Conservation (phyloP, 148 eudicot genomes). For the Silene conica region DNA sequence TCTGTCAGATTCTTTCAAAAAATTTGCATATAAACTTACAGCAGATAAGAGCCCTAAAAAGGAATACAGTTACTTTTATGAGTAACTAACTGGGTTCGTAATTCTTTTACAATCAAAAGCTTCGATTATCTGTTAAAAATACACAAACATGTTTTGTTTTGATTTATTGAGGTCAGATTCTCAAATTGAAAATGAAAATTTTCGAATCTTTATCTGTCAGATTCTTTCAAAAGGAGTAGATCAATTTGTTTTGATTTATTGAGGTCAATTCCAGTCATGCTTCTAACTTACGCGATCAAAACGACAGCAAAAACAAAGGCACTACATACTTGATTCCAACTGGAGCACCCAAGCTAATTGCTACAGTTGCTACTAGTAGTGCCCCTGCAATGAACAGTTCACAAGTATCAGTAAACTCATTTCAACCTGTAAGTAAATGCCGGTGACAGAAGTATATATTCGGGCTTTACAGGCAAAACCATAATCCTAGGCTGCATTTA, state of each 20-base stretch:
- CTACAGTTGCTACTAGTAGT: constrained; percentile 61
- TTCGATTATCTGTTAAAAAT: neutral
- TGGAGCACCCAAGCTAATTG: constrained; percentile 90
- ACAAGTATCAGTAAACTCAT: constrained; percentile 16
- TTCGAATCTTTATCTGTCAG: neutral
- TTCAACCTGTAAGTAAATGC: neutral
- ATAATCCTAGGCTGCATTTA: neutral
- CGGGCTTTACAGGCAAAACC: no score
- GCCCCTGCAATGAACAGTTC: constrained; percentile 51
- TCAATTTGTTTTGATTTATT: neutral
- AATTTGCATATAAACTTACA: no score
- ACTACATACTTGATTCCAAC: constrained; percentile 65
- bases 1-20: neutral
- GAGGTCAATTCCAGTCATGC: constrained; percentile 3
- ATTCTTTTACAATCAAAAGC: neutral
- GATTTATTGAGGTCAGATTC: no score
- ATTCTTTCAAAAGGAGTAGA: neutral
- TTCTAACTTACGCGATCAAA: constrained; percentile 1
- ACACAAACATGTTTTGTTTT: no score
- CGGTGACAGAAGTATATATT: neutral
- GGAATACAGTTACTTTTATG: no score
- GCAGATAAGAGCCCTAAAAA: no score
- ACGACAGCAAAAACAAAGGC: constrained; percentile 8
- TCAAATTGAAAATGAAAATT: neutral
- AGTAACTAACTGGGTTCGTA: neutral